phyloP scores from a whole-genome alignment of 441 rosid species.

The Adansonia grandidieri region DNA sequence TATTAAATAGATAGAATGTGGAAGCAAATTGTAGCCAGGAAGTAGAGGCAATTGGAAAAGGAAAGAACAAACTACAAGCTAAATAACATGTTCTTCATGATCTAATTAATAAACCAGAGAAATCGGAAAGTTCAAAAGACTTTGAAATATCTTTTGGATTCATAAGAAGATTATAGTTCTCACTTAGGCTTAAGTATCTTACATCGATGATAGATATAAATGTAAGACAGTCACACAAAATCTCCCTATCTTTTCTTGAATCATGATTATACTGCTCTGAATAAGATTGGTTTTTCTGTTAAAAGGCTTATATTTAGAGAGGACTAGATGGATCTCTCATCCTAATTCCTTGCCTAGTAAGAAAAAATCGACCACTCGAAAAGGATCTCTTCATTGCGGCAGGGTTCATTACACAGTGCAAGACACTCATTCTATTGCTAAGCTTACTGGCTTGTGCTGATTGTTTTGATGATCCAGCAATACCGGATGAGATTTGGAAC shows the following conservation, averaged over 20 bases:
- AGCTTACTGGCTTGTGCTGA: conserved; percentile 31
- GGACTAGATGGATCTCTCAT: conserved; percentile 28
- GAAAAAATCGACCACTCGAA: conserved; percentile 63
- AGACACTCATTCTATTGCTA: conserved; percentile 27
- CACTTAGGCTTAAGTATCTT: background rate
- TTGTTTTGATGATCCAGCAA: conserved; percentile 32
- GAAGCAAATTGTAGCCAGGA: background rate
- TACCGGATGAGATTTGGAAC: conserved; percentile 7
- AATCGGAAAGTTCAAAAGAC: background rate
- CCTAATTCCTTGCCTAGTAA: conserved; percentile 46
- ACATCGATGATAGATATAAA: background rate
- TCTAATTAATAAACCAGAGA: background rate
- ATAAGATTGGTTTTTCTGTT: background rate
- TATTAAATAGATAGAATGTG: background rate
- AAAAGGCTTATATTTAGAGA: conserved; percentile 19
- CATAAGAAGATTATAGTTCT: background rate
- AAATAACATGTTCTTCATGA: background rate
- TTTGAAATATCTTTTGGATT: background rate
- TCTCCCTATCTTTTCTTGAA: conserved; percentile 5
- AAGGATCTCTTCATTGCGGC: conserved; percentile 59
- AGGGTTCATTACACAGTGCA: conserved; percentile 34
- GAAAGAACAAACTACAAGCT: background rate
- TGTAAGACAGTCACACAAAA: conserved; percentile 19
- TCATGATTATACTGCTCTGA: background rate
- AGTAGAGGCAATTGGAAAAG: background rate